A percentile compares a stretch with the other conserved stretches of the same genome.
Conservation (phyloP, 2,329 filamentous ascomycete genomes). For the Clonostachys solani region DNA sequence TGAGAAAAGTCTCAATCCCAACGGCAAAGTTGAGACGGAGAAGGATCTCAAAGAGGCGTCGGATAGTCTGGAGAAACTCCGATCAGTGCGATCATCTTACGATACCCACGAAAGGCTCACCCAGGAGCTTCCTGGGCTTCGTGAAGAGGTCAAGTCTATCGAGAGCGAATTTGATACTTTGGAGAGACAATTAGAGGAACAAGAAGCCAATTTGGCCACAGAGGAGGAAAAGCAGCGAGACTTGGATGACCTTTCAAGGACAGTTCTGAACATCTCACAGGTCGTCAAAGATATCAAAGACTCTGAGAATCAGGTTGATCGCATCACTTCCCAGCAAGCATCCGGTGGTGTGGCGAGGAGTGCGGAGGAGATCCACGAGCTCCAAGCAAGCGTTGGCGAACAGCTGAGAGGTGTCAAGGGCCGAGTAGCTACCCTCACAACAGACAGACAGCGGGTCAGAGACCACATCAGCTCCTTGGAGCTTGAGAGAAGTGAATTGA, state of each 20-base stretch:
- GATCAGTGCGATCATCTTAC: conserved; percentile 61
- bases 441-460: conserved; percentile 68
- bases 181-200: conserved; percentile 58
- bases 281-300: conserved; percentile 68
- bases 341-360: conserved; percentile 62
- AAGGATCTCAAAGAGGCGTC: conserved; percentile 50
- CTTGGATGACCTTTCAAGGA: conserved; percentile 71
- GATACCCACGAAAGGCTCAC: conserved; percentile 71
- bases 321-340: conserved; percentile 72
- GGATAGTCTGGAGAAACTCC: conserved; percentile 51
- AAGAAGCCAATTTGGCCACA: conserved; percentile 62
- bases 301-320: conserved; percentile 68
- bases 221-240: conserved; percentile 65
- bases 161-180: conserved; percentile 59
- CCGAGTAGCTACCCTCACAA: conserved; percentile 59
- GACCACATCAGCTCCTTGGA: conserved; percentile 68
- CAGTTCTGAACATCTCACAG: conserved; percentile 70
- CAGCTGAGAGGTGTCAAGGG: conserved; percentile 61
- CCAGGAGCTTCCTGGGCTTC: conserved; percentile 65
- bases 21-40: conserved; percentile 58
- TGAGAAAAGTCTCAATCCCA: conserved; percentile 56
- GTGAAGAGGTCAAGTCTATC: conserved; percentile 56
- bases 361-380: conserved; percentile 78
- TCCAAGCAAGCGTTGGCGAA: conserved; percentile 63
- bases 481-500: conserved; percentile 71